phyloP scores from a whole-genome alignment of 1,284 basidiomycete genomes.

The Leccinum subfulvum region DNA sequence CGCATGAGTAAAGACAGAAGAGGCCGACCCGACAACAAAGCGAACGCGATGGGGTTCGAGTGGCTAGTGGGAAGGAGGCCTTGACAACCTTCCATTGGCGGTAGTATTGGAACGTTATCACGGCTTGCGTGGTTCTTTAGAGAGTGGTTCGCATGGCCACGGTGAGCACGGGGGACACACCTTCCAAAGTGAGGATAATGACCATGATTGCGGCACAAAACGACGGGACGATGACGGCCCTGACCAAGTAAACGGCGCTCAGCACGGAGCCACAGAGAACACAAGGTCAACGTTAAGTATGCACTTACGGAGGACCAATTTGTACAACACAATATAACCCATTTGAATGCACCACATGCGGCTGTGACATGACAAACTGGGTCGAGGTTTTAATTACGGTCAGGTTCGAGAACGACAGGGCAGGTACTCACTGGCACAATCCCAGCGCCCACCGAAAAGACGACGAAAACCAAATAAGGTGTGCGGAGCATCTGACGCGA shows the following conservation, averaged over 20 bases:
- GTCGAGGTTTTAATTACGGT: conserved; percentile 16
- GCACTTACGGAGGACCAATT: conserved; percentile 38
- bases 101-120: conserved; percentile 38
- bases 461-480: conserved; percentile 39
- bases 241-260: conserved; percentile 17
- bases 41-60: conserved; percentile 34
- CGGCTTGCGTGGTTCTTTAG: conserved; percentile 30
- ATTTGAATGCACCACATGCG: conserved; percentile 38
- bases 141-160: neutral
- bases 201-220: conserved; percentile 44
- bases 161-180: conserved; percentile 28
- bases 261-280: conserved; percentile 11
- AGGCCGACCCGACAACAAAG: conserved; percentile 39
- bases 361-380: conserved; percentile 37
- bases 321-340: conserved; percentile 50
- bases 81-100: conserved; percentile 36
- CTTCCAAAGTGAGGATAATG: conserved; percentile 45
- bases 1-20: conserved; percentile 44
- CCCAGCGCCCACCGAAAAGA: conserved; percentile 28
- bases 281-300: conserved; percentile 9
- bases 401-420: neutral
- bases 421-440: conserved; percentile 22
- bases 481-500: conserved; percentile 36
- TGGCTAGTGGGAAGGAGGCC: conserved; percentile 43
- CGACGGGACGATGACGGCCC: conserved; percentile 36